Percentiles rank a stretch among this genome's conserved stretches.
Conservation (phyloP, 1,139 yeast species). For the Sugiyamaella novakii region DNA sequence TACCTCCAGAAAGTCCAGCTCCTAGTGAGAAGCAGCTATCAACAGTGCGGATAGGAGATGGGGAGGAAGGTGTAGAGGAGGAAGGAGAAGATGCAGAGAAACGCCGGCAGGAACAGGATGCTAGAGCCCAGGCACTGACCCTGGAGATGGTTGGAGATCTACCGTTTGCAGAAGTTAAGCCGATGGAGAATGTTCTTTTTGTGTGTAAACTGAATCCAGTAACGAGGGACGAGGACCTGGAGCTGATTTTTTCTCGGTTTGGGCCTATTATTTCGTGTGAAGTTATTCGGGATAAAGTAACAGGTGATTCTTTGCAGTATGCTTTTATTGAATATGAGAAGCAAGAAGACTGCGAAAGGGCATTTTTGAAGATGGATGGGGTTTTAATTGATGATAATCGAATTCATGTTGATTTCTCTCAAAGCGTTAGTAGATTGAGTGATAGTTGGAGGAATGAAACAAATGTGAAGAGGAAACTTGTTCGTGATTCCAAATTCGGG, state of each 20-base stretch:
- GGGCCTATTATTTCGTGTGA: constrained; percentile 58
- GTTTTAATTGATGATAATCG: constrained; percentile 66
- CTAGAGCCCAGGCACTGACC: constrained; percentile 58
- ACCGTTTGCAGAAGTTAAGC: constrained; percentile 60
- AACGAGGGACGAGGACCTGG: constrained; percentile 57
- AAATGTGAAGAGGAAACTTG: constrained; percentile 24
- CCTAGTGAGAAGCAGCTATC: constrained; percentile 46
- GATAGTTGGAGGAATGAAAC: constrained; percentile 29
- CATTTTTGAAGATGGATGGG: constrained; percentile 61
- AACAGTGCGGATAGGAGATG: constrained; percentile 44
- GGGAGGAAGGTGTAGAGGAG: constrained; percentile 32
- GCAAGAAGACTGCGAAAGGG: constrained; percentile 56
- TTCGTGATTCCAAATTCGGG: constrained; percentile 20
- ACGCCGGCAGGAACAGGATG: constrained; percentile 42
- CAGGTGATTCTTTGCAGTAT: constrained; percentile 57
- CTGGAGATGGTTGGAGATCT: constrained; percentile 66
- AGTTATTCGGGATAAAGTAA: constrained; percentile 50
- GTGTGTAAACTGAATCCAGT: constrained; percentile 65
- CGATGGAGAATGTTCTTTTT: constrained; percentile 62
- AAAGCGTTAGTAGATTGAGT: constrained; percentile 46
- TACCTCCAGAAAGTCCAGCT: constrained; percentile 39
- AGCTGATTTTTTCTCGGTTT: constrained; percentile 58
- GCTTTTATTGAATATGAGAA: constrained; percentile 62
- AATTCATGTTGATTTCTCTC: constrained; percentile 69
- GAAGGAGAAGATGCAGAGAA: constrained; percentile 32